These are phyloP conservation scores for Nematocida homosporus DNA, from an alignment of 371 early-diverging fungal species.

Conservation along the genomic window DNA sequence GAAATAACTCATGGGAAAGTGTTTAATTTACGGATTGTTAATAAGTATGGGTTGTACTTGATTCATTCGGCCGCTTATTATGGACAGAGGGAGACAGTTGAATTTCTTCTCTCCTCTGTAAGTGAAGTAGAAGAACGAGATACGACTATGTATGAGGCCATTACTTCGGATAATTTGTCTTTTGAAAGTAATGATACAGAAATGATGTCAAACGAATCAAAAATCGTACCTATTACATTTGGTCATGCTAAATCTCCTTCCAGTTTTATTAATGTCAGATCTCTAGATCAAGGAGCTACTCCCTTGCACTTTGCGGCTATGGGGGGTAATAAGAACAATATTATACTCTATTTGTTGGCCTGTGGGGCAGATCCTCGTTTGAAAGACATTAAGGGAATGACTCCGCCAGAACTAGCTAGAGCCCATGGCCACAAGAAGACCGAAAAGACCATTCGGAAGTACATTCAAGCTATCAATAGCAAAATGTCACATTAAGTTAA, in stretches of 20 bases:
- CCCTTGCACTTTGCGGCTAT: conserved; percentile 53
- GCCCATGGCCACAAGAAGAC: conserved; percentile 55
- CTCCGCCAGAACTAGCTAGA: conserved; percentile 39
- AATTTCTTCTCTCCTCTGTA: conserved; percentile 54
- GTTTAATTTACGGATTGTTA: conserved; percentile 41
- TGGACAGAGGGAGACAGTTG: conserved; percentile 44
- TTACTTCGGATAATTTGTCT: conserved; percentile 46
- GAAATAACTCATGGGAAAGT: conserved; percentile 52
- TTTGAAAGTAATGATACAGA: conserved; percentile 51
- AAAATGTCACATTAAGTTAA: conserved; percentile 1
- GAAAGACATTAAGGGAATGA: conserved; percentile 40
- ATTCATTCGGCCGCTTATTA: conserved; percentile 55
- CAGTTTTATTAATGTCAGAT: conserved; percentile 44
- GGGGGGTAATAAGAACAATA: conserved; percentile 53
- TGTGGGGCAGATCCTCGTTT: conserved; percentile 49
- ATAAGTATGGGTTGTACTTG: conserved; percentile 42
- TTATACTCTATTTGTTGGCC: conserved; percentile 45
- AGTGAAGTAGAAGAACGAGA: conserved; percentile 49
- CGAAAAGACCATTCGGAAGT: conserved; percentile 45
- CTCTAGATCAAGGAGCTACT: conserved; percentile 34
- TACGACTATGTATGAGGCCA: conserved; percentile 27
- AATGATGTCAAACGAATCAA: conserved; percentile 3
- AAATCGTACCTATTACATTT: conserved; percentile 3
- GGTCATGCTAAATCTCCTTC: conserved; percentile 44
- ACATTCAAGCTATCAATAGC: conserved; percentile 31